Conservation (phyloP, 768 basidiomycete genomes). For the Russula dissimulans region DNA sequence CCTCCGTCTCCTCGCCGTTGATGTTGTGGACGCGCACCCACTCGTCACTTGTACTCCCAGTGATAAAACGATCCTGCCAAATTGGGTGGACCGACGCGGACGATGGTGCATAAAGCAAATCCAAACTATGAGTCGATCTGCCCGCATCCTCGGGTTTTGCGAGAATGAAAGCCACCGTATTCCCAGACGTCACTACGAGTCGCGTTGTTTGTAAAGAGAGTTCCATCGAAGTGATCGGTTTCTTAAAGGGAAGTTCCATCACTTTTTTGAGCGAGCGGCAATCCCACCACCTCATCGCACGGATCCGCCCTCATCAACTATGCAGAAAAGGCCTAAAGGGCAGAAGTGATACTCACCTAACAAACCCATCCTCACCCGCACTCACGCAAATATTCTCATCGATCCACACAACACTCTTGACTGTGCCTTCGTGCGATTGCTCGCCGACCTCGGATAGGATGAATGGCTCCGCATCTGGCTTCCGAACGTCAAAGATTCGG, state of each 20-base stretch:
- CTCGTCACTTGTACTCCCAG: constrained; percentile 82
- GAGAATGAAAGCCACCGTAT: constrained; percentile 86
- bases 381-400: constrained; percentile 80
- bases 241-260: constrained; percentile 61
- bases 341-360: constrained; percentile 52
- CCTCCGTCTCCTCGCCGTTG: constrained; percentile 81
- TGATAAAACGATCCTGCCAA: constrained; percentile 82
- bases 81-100: constrained; percentile 93
- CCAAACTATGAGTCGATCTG: constrained; percentile 62
- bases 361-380: constrained; percentile 83
- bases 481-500: constrained; percentile 81
- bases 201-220: constrained; percentile 72
- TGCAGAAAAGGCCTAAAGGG: background rate
- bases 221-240: constrained; percentile 91
- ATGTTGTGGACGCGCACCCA: constrained; percentile 95
- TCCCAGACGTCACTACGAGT: constrained; percentile 85
- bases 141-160: constrained; percentile 44
- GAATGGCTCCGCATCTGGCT: constrained; percentile 82
- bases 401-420: constrained; percentile 92
- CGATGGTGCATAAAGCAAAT: constrained; percentile 78
- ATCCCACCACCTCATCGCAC: constrained; percentile 84
- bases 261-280: constrained; percentile 66
- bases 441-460: constrained; percentile 54
- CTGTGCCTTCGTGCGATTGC: constrained; percentile 75
- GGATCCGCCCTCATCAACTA: constrained; percentile 1